Evolutionary conservation across 495 filamentous ascomycete genomes (phyloP).

Genomic region (Aspergillus panamensis): DNA sequence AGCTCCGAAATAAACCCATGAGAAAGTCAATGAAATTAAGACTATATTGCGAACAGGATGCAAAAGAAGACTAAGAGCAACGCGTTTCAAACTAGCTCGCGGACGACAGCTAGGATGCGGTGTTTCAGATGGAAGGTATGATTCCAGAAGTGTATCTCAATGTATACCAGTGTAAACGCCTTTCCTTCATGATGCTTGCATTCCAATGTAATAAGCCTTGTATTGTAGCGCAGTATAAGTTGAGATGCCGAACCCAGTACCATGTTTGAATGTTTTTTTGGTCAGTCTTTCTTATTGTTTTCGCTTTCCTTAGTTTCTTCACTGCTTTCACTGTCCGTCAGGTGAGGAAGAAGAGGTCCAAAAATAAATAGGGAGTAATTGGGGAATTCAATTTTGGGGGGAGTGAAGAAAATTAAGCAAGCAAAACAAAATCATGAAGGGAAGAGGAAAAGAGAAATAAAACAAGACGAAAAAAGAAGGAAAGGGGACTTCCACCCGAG

Average conservation of each 20-base stretch:
- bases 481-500: background rate
- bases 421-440: background rate
- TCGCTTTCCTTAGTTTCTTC: background rate
- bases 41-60: slow-evolving; percentile 5
- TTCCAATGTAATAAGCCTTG: slow-evolving; percentile 8
- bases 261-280: background rate
- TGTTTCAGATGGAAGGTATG: slow-evolving; percentile 7
- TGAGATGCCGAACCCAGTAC: slow-evolving; percentile 8
- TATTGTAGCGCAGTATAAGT: slow-evolving; percentile 9
- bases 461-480: slow-evolving; percentile 2
- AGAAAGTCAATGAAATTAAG: background rate
- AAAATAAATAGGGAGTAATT: background rate
- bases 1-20: background rate
- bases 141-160: slow-evolving; percentile 19
- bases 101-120: slow-evolving; percentile 3
- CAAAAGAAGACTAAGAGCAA: slow-evolving; percentile 6
- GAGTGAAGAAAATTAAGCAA: slow-evolving; percentile 2
- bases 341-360: background rate
- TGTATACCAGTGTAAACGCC: slow-evolving; percentile 21
- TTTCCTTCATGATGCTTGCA: slow-evolving; percentile 9
- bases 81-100: slow-evolving; percentile 10
- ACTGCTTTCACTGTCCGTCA: background rate
- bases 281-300: background rate
- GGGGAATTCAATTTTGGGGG: slow-evolving; percentile 2
- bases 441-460: slow-evolving; percentile 3